Conservation (phyloP, 305 asterid species). For the Solanum chacoense region DNA sequence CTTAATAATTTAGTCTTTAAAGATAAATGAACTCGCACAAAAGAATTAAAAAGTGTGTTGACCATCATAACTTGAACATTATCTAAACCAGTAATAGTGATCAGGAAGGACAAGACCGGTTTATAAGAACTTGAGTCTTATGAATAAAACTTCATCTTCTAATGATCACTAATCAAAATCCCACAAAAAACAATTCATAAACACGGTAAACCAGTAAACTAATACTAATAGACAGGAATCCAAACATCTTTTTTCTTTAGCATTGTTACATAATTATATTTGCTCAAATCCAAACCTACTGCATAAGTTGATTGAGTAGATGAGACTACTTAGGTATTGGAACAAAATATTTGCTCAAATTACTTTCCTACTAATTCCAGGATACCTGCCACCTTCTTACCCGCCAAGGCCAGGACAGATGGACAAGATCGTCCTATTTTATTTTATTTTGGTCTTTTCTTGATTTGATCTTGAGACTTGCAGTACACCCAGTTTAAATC, state of each 20-base stretch:
- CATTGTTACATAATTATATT: no score
- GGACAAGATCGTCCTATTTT: not conserved
- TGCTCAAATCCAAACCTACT: no score
- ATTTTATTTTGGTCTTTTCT: not conserved
- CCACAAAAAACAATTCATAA: not conserved
- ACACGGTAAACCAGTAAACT: not conserved
- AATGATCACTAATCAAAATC: not conserved
- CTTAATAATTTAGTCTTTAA: not conserved
- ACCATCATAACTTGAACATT: not conserved
- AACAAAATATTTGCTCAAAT: not conserved
- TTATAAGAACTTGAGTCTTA: not conserved
- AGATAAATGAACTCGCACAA: not conserved
- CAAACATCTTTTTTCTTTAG: no score
- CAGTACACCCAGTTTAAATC: not conserved
- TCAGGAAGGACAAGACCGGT: not conserved
- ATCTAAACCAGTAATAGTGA: not conserved
- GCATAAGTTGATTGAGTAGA: not conserved
- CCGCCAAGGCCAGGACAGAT: not conserved
- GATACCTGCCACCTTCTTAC: no score
- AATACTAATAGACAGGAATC: no score
- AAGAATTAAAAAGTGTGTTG: not conserved
- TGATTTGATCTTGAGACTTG: not conserved
- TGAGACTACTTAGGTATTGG: not conserved
- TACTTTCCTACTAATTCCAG: not conserved
- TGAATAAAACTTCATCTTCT: not conserved